Conservation (phyloP, 2,329 filamentous ascomycete genomes). For the Ceratocystis diversiconidia region DNA sequence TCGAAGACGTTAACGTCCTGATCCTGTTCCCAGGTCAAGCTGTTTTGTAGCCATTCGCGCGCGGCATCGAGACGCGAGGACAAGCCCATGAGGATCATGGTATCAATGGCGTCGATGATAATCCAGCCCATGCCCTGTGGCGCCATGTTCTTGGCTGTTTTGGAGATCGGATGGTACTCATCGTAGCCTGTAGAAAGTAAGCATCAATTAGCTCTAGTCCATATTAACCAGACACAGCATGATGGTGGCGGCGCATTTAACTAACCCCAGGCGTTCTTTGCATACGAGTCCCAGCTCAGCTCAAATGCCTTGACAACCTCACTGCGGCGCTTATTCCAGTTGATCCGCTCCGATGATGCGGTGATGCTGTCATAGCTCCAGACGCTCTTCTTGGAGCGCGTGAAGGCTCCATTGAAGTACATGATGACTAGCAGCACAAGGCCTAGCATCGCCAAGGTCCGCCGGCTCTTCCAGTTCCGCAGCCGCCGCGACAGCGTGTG, state of each 20-base stretch:
- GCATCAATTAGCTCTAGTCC: conserved; percentile 20
- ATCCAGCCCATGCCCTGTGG: conserved; percentile 90
- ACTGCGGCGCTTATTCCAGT: conserved; percentile 69
- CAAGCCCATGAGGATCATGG: conserved; percentile 95
- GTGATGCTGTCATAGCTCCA: conserved; percentile 45
- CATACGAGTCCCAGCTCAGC: conserved; percentile 85
- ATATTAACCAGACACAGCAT: no score
- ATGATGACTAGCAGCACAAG: conserved; percentile 42
- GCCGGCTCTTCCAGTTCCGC: conserved; percentile 39
- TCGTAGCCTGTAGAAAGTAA: conserved; percentile 48
- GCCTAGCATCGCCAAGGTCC: conserved; percentile 43
- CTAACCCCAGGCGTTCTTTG: conserved; percentile 86
- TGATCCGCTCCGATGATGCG: conserved; percentile 31
- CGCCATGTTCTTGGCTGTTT: conserved; percentile 71
- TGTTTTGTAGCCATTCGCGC: conserved; percentile 72
- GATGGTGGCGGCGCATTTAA: conserved; percentile 19
- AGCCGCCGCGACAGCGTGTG: conserved; percentile 38
- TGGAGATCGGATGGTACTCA: conserved; percentile 72
- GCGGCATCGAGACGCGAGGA: conserved; percentile 74
- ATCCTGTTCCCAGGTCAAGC: conserved; percentile 74
- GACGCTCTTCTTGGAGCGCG: conserved; percentile 28
- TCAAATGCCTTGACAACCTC: conserved; percentile 80
- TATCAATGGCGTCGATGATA: conserved; percentile 90
- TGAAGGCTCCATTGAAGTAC: conserved; percentile 56
- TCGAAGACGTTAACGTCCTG: conserved; percentile 97